Percentiles rank a stretch among this genome's conserved stretches.
phyloP scores from a whole-genome alignment of 2,329 filamentous ascomycete species.

The Onygena corvina region DNA sequence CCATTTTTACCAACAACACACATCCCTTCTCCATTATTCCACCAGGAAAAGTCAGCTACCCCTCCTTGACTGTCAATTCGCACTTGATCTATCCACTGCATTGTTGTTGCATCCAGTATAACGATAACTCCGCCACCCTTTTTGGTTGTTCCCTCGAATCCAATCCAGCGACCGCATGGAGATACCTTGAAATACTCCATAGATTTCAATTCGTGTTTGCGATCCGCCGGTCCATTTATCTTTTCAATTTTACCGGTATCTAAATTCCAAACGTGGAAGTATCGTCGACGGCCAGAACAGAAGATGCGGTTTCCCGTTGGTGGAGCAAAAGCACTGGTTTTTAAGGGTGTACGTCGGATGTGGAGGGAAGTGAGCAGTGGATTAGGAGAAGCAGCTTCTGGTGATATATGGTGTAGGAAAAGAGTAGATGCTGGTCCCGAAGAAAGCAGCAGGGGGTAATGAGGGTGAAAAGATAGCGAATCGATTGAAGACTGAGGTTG shows the following conservation, averaged over 20 bases:
- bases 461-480: constrained; percentile 78
- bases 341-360: constrained; percentile 69
- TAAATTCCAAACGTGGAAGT: constrained; percentile 92
- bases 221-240: constrained; percentile 59
- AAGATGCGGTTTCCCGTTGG: constrained; percentile 67
- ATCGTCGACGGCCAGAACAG: constrained; percentile 74
- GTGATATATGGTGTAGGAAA: constrained; percentile 78
- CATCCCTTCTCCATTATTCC: constrained; percentile 70
- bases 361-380: constrained; percentile 84
- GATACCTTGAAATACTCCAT: constrained; percentile 88
- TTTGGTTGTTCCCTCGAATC: constrained; percentile 61
- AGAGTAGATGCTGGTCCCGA: constrained; percentile 76
- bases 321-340: constrained; percentile 67
- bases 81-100: constrained; percentile 78
- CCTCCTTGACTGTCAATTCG: constrained; percentile 71
- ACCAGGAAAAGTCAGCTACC: constrained; percentile 87
- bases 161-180: constrained; percentile 77
- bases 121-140: constrained; percentile 87
- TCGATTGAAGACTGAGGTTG: constrained; percentile 53
- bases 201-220: constrained; percentile 63
- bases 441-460: constrained; percentile 77
- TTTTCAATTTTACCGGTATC: constrained; percentile 71
- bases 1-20: constrained; percentile 75
- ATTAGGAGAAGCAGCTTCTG: constrained; percentile 65
- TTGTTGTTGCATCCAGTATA: constrained; percentile 62